Evolutionary conservation across 73 alveolate genomes (phyloP), one percentile per base, ranked within the genome.

Genomic region (Paramecium biaurelia): DNA sequence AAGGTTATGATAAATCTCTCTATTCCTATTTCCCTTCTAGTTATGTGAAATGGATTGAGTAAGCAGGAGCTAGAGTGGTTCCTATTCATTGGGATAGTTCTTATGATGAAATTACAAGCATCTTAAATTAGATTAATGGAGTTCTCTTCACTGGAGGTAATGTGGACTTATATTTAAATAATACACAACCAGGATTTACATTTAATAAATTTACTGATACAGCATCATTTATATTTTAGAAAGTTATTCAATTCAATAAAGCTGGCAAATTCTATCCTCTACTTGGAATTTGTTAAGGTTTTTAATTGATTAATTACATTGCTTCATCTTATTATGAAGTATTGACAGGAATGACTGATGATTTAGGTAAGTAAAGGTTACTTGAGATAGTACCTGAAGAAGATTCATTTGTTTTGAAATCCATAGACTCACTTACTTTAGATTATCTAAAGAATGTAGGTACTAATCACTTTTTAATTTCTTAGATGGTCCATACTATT

Each of bases 11-110:
- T 14, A 35, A 35, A 5, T 28, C 87, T 3, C 63, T 32, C 9
- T 74, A 35, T n/a, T 59, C 94, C 9, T 89, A 70, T 32, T 45
- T 89, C 11, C 93, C 94, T 30, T 32, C 84, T 7, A 70, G 93
- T 70, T 89, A 89, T 30, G 94, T 89, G 24, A 79, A 79, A 85
- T 89, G 85, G 85, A 38, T 89, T 7, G 94, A 89, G 26, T 21
- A 42, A 70, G 94, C 93, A 32, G 95, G 95, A n/a, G 95, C 95
- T 10, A 24, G 70, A 88, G 94, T 92, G 35, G 84, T 92, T 24
- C 95, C 95, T 7, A 84, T 92, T 21, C 57, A 86, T 42, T 53
- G 86, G 76, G 94, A 88, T 53, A 41, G 70, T 18, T 89, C 86
- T 58, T 86, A 45, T 45, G 94, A 67, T 56, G 95, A 86, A 30